phyloP scores from a whole-genome alignment of 495 filamentous ascomycete genomes.

The Talaromyces ruber region DNA sequence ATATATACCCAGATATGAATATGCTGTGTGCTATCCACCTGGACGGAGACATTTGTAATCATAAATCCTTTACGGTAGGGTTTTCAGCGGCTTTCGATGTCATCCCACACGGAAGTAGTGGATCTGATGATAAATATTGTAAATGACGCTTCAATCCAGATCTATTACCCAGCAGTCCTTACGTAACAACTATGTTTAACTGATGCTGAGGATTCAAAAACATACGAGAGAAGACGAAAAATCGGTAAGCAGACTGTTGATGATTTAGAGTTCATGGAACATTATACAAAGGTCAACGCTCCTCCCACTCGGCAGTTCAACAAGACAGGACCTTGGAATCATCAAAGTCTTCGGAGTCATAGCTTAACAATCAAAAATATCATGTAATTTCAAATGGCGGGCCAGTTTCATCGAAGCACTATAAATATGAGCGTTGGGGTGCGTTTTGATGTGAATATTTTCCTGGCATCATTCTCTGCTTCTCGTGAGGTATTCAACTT shows the following conservation, averaged over 20 bases:
- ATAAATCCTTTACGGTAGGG: not conserved
- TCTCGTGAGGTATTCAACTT: no score
- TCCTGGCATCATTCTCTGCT: not conserved
- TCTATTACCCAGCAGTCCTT: not conserved
- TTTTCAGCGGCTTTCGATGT: not conserved
- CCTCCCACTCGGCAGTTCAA: not conserved
- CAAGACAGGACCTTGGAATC: not conserved
- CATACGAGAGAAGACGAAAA: not conserved
- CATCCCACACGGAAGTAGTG: not conserved
- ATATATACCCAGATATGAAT: not conserved
- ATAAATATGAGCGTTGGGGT: not conserved
- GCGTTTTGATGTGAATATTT: not conserved
- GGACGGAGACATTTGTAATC: not conserved
- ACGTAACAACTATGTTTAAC: not conserved
- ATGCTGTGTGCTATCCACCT: not conserved
- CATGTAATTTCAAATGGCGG: not conserved
- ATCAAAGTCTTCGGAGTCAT: not conserved
- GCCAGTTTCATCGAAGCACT: not conserved
- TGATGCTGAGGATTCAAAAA: not conserved
- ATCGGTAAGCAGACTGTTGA: not conserved
- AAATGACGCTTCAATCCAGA: not conserved
- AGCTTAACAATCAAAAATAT: not conserved
- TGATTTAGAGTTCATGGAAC: not conserved
- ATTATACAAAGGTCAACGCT: not conserved
- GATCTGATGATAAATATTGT: not conserved